Conservation (phyloP, 169 alveolate genomes). For the Eimeria praecox region DNA sequence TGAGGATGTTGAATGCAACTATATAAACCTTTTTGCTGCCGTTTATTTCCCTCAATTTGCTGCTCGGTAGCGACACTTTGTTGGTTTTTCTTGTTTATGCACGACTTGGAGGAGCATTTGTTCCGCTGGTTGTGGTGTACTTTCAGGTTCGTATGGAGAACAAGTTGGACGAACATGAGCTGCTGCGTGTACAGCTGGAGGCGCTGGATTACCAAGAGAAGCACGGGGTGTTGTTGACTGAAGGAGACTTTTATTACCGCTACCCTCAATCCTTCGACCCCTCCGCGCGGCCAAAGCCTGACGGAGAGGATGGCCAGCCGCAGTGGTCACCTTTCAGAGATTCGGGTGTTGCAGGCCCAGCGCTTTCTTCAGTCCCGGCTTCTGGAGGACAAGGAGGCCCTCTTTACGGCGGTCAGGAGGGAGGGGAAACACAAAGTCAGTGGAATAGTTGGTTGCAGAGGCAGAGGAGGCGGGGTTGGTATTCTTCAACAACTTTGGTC, state of each 20-base stretch:
- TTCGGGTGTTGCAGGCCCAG: neutral
- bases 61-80: too few species aligned
- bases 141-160: slow-evolving; percentile 79
- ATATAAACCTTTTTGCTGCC: neutral
- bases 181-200: slow-evolving; percentile 77
- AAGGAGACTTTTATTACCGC: slow-evolving; percentile 62
- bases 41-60: neutral
- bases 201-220: slow-evolving; percentile 79
- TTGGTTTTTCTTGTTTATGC: too few species aligned
- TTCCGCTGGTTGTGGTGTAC: neutral
- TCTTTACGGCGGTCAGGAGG: neutral
- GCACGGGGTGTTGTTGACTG: slow-evolving; percentile 72
- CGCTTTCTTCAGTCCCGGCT: neutral
- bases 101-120: too few species aligned
- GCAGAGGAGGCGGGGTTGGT: slow-evolving; percentile 79
- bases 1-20: neutral
- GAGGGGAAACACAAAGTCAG: slow-evolving; percentile 64
- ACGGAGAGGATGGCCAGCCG: slow-evolving; percentile 28
- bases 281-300: slow-evolving; percentile 27
- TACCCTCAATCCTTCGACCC: slow-evolving; percentile 38
- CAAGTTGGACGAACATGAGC: slow-evolving; percentile 72
- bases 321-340: neutral
- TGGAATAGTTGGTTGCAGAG: slow-evolving; percentile 77
- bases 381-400: slow-evolving; percentile 20
- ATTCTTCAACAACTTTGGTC: slow-evolving; percentile 38